Base-by-base conservation (phyloP, 371 early-diverging fungal species). In the Mucor racemosus region DNA sequence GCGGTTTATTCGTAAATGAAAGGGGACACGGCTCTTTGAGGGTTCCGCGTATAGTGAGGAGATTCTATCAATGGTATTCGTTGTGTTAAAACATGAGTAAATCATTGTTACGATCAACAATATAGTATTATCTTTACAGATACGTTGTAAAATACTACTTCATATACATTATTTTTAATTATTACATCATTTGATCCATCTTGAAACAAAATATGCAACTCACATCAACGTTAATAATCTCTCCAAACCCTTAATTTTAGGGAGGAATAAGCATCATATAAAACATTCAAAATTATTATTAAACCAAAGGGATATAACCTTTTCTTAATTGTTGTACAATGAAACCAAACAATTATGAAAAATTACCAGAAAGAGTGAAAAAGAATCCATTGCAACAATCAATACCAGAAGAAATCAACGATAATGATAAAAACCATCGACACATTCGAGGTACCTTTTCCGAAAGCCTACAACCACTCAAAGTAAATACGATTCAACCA, bases 401-500 rank as follows among this genome's bases (percentile, higher is more conserved):
- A 19, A 14, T 53, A 31, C 4, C 14, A 6, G 31, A 53, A 13
- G 53, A 53, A 26, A 31, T 5, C 31, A 53, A 41, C 6, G 34
- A 55, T 13, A 17, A 15, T 21, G 35, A 21, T 9, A 38, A 36
- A 15, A 36, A n/a, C 0, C 34, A 64, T 19, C n/a, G 36, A 33
- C 44, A 57, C 10, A 46, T 64, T 35, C 56, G 65, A 34, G 65
- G 57, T 15, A 64, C 58, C 19, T 58, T 58, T 36, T 21, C 14
- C 19, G 48, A 58, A 13, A 44, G n/a, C 6, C 5, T 40, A 15
- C 17, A 1, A 42, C 55, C 38, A 36, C 36, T 58, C 35, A 44
- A 40, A 60, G 56, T 60, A 4, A 64, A 53, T 50, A 64, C 60
- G 10, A 44, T 34, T 33, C 58, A 41, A 17, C 46, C 6, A 21